Evolutionary conservation across 2,329 filamentous ascomycete species (phyloP).

Genomic region (Paracoccidioides lutzii): DNA sequence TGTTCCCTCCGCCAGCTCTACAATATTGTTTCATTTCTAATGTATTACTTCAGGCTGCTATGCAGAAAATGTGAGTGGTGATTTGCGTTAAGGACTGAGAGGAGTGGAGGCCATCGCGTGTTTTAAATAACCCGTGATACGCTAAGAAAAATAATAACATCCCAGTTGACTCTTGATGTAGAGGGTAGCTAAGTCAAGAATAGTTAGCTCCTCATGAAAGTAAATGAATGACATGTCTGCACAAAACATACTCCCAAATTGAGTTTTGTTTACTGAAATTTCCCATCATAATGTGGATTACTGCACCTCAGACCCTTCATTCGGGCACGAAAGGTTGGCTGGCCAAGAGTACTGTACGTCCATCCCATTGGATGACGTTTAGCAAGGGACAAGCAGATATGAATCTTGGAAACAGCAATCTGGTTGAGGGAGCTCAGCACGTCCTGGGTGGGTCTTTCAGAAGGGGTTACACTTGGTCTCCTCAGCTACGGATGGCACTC

Average conservation of each 20-base stretch:
- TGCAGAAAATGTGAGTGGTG: slow-evolving; percentile 71
- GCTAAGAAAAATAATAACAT: background rate
- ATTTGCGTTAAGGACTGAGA: background rate
- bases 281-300: too few relatives aligned
- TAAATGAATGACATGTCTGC: background rate
- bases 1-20: slow-evolving; percentile 7
- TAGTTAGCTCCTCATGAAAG: background rate
- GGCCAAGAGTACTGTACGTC: too few relatives aligned
- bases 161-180: background rate
- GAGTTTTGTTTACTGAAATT: too few relatives aligned
- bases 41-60: slow-evolving; percentile 44
- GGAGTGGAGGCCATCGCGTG: background rate
- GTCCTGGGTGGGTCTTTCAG: too few relatives aligned
- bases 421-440: too few relatives aligned
- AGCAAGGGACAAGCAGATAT: too few relatives aligned
- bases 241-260: too few relatives aligned
- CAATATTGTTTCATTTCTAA: slow-evolving; percentile 8
- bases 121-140: background rate
- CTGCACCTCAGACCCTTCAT: too few relatives aligned
- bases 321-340: too few relatives aligned
- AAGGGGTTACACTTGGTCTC: background rate
- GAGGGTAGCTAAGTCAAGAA: background rate
- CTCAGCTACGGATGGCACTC: too few relatives aligned
- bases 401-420: too few relatives aligned
- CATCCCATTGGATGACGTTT: too few relatives aligned